A percentile compares a stretch with the other conserved stretches of the same genome.
Conservation (phyloP, 2,329 filamentous ascomycete species). For the Xylariaceae sp. region DNA sequence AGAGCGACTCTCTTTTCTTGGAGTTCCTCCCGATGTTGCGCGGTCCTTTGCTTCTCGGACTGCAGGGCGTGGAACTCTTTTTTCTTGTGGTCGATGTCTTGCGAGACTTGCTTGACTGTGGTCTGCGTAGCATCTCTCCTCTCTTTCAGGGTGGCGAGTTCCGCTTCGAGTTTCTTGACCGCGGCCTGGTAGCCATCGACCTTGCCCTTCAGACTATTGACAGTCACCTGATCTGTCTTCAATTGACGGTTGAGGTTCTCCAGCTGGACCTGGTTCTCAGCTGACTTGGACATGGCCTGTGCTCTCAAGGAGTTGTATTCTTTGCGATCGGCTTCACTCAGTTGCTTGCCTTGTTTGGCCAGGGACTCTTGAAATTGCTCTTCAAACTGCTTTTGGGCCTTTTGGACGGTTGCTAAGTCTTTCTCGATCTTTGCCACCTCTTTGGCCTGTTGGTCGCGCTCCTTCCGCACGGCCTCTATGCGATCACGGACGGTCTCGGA, state of each 20-base stretch:
- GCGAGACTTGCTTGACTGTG: slow-evolving; percentile 62
- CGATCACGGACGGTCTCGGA: slow-evolving; percentile 64
- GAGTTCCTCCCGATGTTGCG: slow-evolving; percentile 79
- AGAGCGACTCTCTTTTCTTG: slow-evolving; percentile 88
- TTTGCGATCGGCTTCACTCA: slow-evolving; percentile 81
- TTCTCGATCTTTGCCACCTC: slow-evolving; percentile 72
- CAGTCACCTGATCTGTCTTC: slow-evolving; percentile 87
- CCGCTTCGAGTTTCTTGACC: slow-evolving; percentile 68
- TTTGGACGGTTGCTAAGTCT: slow-evolving; percentile 79
- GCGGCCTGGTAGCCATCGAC: slow-evolving; percentile 74
- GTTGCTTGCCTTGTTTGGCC: slow-evolving; percentile 79
- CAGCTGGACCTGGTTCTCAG: slow-evolving; percentile 75
- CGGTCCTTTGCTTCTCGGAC: slow-evolving; percentile 76
- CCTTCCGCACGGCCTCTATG: slow-evolving; percentile 67
- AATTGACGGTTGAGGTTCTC: slow-evolving; percentile 84
- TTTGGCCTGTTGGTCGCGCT: slow-evolving; percentile 67
- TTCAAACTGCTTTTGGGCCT: slow-evolving; percentile 84
- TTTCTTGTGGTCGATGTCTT: slow-evolving; percentile 83
- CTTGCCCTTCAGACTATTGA: slow-evolving; percentile 83
- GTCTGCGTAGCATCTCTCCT: slow-evolving; percentile 61
- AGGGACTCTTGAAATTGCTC: slow-evolving; percentile 79
- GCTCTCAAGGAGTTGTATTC: slow-evolving; percentile 83
- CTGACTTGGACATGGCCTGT: slow-evolving; percentile 79
- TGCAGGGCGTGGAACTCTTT: slow-evolving; percentile 83
- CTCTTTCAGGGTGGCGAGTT: slow-evolving; percentile 65